Percentiles rank a stretch among this genome's conserved stretches.
Evolutionary conservation across 108 stramenopile species (phyloP).

Genomic region (Fragilariopsis cylindrus): DNA sequence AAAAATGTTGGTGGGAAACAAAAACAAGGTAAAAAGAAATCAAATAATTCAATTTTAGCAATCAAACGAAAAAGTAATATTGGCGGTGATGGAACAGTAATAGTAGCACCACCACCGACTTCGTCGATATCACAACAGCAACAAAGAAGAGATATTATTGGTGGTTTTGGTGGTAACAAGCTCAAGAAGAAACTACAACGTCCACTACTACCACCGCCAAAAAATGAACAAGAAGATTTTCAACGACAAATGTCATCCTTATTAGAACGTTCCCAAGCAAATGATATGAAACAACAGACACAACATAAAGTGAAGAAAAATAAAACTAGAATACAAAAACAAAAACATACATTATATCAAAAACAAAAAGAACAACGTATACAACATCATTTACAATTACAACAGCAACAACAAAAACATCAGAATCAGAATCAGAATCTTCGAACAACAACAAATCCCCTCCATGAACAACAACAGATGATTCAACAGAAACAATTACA

Average conservation of each 20-base stretch:
- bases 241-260: constrained; percentile 8
- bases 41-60: too few relatives aligned
- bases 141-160: too few relatives aligned
- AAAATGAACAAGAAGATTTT: constrained; percentile 3
- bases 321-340: not conserved
- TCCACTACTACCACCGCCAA: too few relatives aligned
- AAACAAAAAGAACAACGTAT: too few relatives aligned
- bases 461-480: not conserved
- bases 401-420: not conserved
- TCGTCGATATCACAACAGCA: too few relatives aligned
- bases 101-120: too few relatives aligned
- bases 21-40: too few relatives aligned
- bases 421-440: not conserved
- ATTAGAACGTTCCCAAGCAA: not conserved
- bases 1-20: too few relatives aligned
- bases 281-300: not conserved
- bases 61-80: too few relatives aligned
- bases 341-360: not conserved
- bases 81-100: too few relatives aligned
- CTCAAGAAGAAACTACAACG: too few relatives aligned
- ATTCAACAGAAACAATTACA: not conserved
- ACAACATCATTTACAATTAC: not conserved
- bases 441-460: not conserved
- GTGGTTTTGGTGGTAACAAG: too few relatives aligned
- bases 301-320: not conserved